Conservation (phyloP, 169 alveolate genomes). For the Sarcocystis neurona region DNA sequence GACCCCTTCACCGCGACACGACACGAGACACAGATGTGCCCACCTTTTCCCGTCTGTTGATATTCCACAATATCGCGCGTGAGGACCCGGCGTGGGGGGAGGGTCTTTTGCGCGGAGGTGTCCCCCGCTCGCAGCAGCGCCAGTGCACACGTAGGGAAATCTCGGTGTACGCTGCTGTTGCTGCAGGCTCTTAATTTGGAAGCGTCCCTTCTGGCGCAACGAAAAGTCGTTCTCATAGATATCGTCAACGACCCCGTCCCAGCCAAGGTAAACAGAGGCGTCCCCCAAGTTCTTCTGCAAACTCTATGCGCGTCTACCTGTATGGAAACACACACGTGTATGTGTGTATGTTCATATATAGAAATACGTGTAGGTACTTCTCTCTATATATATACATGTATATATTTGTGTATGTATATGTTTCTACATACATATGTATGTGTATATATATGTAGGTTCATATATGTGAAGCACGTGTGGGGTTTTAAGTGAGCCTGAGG, state of each 20-base stretch:
- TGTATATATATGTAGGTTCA: background rate
- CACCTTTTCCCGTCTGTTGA: too few species aligned
- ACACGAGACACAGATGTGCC: too few species aligned
- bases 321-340: too few species aligned
- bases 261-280: background rate
- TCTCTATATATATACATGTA: background rate
- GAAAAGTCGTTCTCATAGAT: constrained; percentile 66
- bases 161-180: background rate
- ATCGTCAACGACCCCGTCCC: constrained; percentile 68
- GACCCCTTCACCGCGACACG: too few species aligned
- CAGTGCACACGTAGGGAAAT: background rate
- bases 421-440: background rate
- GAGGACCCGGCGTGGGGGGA: background rate
- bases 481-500: too few species aligned
- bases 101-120: background rate
- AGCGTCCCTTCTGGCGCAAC: constrained; percentile 53
- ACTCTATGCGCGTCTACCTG: background rate
- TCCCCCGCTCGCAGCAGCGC: background rate
- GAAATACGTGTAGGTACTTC: background rate
- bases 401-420: too few species aligned
- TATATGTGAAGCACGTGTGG: too few species aligned
- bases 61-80: too few species aligned
- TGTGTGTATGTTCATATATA: too few species aligned
- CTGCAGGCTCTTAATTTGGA: constrained; percentile 62
- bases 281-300: too few species aligned